Conservation (phyloP, 2,329 filamentous ascomycete genomes). For the Diaporthe longicolla region DNA sequence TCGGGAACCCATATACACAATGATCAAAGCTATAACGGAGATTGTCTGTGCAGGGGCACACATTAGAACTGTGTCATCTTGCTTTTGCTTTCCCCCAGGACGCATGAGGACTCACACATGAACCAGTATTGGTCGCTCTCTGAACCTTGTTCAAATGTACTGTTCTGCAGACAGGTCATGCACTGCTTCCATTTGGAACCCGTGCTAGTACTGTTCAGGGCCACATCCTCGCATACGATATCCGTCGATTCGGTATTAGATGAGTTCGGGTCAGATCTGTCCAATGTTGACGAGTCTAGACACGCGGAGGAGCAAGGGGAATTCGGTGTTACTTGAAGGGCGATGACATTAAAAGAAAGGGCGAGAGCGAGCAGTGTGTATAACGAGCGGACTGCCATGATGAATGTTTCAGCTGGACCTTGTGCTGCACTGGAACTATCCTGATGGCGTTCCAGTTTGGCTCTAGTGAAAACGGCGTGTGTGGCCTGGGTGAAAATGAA, state of each 20-base stretch:
- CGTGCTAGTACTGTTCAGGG: slow-evolving; percentile 54
- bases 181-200: slow-evolving; percentile 65
- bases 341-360: slow-evolving; percentile 50
- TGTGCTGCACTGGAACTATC: neutral
- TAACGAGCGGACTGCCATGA: slow-evolving; percentile 42
- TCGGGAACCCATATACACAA: slow-evolving; percentile 67
- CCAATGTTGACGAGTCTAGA: slow-evolving; percentile 57
- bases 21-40: slow-evolving; percentile 66
- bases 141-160: slow-evolving; percentile 59
- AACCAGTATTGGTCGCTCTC: slow-evolving; percentile 71
- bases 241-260: slow-evolving; percentile 61
- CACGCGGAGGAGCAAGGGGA: slow-evolving; percentile 69
- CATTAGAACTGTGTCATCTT: neutral
- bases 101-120: slow-evolving; percentile 60
- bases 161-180: slow-evolving; percentile 67
- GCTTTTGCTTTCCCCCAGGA: too few relatives aligned
- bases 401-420: neutral
- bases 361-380: slow-evolving; percentile 45
- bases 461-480: neutral
- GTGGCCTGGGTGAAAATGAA: slow-evolving; percentile 16
- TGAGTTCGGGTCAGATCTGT: slow-evolving; percentile 61
- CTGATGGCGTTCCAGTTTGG: neutral
- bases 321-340: slow-evolving; percentile 66
- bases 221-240: slow-evolving; percentile 63
- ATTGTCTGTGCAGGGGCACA: slow-evolving; percentile 59